phyloP scores from a whole-genome alignment of 495 filamentous ascomycete genomes.

The Hypoxylon crocopeplum region DNA sequence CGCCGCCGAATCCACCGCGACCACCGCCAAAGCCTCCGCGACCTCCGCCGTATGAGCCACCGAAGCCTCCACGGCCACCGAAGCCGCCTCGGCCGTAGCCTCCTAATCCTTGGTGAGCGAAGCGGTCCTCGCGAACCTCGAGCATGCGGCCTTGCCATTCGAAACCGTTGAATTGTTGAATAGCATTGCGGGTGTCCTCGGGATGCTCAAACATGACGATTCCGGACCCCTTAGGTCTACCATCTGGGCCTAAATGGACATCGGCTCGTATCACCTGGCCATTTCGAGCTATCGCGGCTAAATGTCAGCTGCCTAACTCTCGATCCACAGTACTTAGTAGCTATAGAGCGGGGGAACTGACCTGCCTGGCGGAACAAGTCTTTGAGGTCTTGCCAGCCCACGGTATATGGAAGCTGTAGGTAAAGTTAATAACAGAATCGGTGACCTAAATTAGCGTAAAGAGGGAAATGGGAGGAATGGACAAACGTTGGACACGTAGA shows the following conservation, averaged over 20 bases:
- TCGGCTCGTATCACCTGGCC: constrained; percentile 94
- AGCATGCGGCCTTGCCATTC: constrained; percentile 95
- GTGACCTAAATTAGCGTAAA: constrained; percentile 11
- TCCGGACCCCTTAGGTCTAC: constrained; percentile 93
- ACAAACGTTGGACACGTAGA: constrained; percentile 99
- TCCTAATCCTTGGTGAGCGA: constrained; percentile 71
- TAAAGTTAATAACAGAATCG: constrained; percentile 47
- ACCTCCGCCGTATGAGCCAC: constrained; percentile 61
- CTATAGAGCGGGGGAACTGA: constrained; percentile 59
- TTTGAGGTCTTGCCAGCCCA: constrained; percentile 99
- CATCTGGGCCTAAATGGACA: constrained; percentile 90
- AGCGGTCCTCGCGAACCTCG: constrained; percentile 96
- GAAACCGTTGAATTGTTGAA: constrained; percentile 96
- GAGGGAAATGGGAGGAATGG: constrained; percentile 43
- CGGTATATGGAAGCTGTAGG: constrained; percentile 89
- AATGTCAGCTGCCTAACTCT: constrained; percentile 2
- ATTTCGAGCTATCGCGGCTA: constrained; percentile 56
- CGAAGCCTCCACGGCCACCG: constrained; percentile 62
- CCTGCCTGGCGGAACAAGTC: constrained; percentile 98
- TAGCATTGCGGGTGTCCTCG: constrained; percentile 94
- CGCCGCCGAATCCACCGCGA: constrained; percentile 52
- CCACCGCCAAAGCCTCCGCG: constrained; percentile 65
- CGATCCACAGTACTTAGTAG: neutral
- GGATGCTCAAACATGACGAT: constrained; percentile 96
- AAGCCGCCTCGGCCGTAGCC: constrained; percentile 59